Evolutionary conservation across 2,329 filamentous ascomycete genomes (phyloP).

Genomic region (Hymenoscyphus fructigenus): DNA sequence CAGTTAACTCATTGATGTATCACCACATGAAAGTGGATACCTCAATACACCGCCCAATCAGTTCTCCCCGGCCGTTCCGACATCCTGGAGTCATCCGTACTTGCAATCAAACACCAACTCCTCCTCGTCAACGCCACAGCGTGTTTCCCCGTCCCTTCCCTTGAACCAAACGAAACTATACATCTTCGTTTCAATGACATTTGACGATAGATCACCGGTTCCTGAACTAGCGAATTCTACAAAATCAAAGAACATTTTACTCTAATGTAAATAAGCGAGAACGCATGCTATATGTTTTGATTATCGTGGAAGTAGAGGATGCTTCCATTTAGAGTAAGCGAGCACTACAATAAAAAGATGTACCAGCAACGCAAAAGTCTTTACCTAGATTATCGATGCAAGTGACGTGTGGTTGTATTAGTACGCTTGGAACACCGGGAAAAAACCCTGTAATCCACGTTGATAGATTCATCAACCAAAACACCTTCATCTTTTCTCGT

Average conservation of each 20-base stretch:
- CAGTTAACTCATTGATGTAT: no score
- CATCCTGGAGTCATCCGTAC: background rate
- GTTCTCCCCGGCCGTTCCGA: no score
- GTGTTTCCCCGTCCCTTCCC: conserved; percentile 69
- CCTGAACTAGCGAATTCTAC: conserved; percentile 60
- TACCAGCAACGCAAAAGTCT: background rate
- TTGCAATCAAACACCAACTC: conserved; percentile 49
- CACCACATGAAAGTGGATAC: no score
- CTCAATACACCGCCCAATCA: no score
- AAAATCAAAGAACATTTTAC: conserved; percentile 76
- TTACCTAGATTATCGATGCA: background rate
- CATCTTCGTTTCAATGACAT: conserved; percentile 60
- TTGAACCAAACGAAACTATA: conserved; percentile 78
- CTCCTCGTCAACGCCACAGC: conserved; percentile 78
- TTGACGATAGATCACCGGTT: conserved; percentile 58
- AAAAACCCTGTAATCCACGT: background rate
- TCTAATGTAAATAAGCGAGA: conserved; percentile 75
- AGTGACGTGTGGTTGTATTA: background rate
- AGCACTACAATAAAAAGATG: conserved; percentile 56
- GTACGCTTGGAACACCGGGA: background rate
- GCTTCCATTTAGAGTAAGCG: conserved; percentile 61
- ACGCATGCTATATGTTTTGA: conserved; percentile 76
- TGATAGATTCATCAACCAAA: background rate
- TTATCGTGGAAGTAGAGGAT: conserved; percentile 73
- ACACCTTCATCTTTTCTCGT: background rate